Evolutionary conservation across 2,329 filamentous ascomycete species (phyloP).

Genomic region (Thelonectria blattea): DNA sequence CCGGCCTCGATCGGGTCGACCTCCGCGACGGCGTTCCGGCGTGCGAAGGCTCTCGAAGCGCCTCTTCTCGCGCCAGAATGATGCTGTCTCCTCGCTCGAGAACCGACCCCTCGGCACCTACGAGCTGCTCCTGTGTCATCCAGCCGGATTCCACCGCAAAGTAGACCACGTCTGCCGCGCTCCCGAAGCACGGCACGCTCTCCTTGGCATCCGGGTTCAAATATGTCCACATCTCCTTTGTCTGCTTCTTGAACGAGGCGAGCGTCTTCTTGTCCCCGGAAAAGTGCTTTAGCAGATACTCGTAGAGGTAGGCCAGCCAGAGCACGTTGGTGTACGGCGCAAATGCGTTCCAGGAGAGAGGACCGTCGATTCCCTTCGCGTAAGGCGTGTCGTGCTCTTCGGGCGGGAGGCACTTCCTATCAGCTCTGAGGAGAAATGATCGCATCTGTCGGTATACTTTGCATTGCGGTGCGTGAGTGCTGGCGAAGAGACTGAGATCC

Average conservation of each 20-base stretch:
- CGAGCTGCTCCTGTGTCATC: constrained; percentile 60
- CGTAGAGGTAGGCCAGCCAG: constrained; percentile 68
- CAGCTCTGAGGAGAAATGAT: constrained; percentile 59
- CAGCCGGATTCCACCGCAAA: constrained; percentile 65
- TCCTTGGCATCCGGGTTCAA: constrained; percentile 58
- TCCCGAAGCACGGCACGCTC: constrained; percentile 57
- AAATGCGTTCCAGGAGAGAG: constrained; percentile 60
- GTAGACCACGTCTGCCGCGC: constrained; percentile 61
- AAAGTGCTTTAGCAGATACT: constrained; percentile 57
- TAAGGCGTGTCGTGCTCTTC: constrained; percentile 55
- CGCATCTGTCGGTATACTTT: constrained; percentile 68
- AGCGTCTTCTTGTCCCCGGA: constrained; percentile 54
- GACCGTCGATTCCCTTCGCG: constrained; percentile 51
- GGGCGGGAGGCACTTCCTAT: constrained; percentile 57
- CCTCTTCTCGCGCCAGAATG: constrained; percentile 42
- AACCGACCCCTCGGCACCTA: constrained; percentile 45
- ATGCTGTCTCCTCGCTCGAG: constrained; percentile 51
- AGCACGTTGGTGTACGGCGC: constrained; percentile 69
- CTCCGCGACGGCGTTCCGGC: constrained; percentile 35
- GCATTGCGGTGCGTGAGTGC: constrained; percentile 65
- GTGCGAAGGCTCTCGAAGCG: constrained; percentile 20
- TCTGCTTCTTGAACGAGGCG: constrained; percentile 52
- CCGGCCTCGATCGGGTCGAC: constrained; percentile 29
- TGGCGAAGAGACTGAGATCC: constrained; percentile 65
- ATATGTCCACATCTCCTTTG: constrained; percentile 60